phyloP scores from a whole-genome alignment of 2,329 filamentous ascomycete genomes.

The Lachnellula cervina region DNA sequence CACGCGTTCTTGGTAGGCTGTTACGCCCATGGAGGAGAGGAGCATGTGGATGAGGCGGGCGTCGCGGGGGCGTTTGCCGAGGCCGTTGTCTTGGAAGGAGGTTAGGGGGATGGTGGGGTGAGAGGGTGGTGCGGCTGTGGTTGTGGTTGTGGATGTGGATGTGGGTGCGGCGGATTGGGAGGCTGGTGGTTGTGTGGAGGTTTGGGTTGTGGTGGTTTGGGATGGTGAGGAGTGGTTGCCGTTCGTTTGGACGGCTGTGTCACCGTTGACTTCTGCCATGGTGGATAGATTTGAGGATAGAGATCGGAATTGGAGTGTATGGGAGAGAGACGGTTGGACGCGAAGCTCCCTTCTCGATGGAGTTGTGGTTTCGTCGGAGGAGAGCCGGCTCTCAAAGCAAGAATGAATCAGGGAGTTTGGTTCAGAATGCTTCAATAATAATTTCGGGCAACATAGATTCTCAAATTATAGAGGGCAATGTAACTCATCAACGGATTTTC shows the following conservation, averaged over 20 bases:
- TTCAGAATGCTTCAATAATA: not conserved
- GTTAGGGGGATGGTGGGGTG: slow-evolving; percentile 28
- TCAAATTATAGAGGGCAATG: not conserved
- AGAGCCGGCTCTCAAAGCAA: not conserved
- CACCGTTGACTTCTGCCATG: slow-evolving; percentile 32
- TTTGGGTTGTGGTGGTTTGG: slow-evolving; percentile 11
- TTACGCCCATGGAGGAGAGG: slow-evolving; percentile 72
- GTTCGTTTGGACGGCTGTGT: slow-evolving; percentile 45
- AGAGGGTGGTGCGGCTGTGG: not conserved
- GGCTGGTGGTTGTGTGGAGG: slow-evolving; percentile 12
- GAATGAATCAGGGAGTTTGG: not conserved
- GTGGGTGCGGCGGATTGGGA: slow-evolving; percentile 4
- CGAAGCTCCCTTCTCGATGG: not conserved
- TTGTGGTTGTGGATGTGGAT: no score
- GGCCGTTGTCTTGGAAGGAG: slow-evolving; percentile 30
- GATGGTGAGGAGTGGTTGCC: slow-evolving; percentile 37
- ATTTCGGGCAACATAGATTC: not conserved
- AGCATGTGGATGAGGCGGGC: slow-evolving; percentile 75
- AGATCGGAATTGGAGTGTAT: not conserved
- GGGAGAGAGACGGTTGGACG: not conserved
- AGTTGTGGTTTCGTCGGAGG: not conserved
- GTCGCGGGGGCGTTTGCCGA: slow-evolving; percentile 62
- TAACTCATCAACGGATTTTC: not conserved
- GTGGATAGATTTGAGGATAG: not conserved
- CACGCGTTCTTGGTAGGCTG: slow-evolving; percentile 75